Conservation (phyloP, 2,329 filamentous ascomycete species). For the Xenosphaeropsis pyriputrescens region DNA sequence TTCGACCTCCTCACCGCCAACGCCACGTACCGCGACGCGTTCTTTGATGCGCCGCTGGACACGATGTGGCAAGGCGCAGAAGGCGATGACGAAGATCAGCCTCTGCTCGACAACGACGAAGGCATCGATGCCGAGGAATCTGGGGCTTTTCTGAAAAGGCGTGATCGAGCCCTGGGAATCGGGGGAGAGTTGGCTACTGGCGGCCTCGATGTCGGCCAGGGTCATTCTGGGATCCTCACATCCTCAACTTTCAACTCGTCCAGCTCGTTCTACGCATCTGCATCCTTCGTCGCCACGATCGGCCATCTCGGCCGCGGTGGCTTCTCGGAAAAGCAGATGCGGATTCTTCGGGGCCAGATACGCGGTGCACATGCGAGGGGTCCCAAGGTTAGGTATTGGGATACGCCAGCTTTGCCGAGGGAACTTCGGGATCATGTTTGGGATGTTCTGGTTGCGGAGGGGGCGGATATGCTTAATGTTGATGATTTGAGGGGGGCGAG, state of each 20-base stretch:
- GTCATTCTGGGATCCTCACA: conserved; percentile 22
- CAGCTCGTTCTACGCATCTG: conserved; percentile 55
- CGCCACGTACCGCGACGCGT: conserved; percentile 40
- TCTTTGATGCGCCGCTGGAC: conserved; percentile 50
- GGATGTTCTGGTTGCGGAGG: conserved; percentile 37
- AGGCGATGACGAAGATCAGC: conserved; percentile 1
- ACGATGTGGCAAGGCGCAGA: conserved; percentile 19
- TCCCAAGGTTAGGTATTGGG: conserved; percentile 45
- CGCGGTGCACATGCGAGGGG: conserved; percentile 31
- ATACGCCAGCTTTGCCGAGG: conserved; percentile 40
- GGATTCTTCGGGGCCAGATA: conserved; percentile 28
- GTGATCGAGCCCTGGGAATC: too few species aligned
- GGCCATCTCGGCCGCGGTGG: conserved; percentile 31
- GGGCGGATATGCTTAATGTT: conserved; percentile 44
- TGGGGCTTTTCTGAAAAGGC: too few species aligned
- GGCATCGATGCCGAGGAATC: not conserved
- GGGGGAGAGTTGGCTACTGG: too few species aligned
- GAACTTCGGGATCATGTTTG: conserved; percentile 38
- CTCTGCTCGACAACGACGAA: conserved; percentile 7
- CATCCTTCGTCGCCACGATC: conserved; percentile 36
- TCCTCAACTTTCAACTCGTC: conserved; percentile 25
- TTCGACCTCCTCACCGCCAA: conserved; percentile 40
- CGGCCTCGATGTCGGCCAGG: conserved; percentile 20
- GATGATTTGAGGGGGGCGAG: conserved; percentile 38
- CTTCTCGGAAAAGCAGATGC: conserved; percentile 28